A percentile compares a stretch with the other conserved stretches of the same genome.
phyloP scores from a whole-genome alignment of 805 yeast genomes.

The Wickerhamomyces silvicola region DNA sequence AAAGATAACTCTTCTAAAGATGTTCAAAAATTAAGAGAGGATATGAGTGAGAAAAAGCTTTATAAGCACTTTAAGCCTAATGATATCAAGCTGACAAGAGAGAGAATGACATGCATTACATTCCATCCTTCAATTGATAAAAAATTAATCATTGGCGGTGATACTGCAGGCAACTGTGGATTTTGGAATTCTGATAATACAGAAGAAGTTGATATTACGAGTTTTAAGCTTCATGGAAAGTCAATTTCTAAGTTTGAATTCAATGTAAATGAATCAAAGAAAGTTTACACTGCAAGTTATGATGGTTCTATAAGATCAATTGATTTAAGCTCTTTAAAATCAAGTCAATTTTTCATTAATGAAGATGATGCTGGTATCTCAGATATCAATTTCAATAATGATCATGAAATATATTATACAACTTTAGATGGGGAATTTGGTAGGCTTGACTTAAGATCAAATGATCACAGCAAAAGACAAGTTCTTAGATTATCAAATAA shows the following conservation, averaged over 20 bases:
- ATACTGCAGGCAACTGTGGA: constrained; percentile 80
- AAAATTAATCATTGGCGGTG: constrained; percentile 76
- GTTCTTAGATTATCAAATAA: constrained; percentile 65
- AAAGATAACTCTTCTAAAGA: constrained; percentile 31
- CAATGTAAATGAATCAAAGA: constrained; percentile 41
- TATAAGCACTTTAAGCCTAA: constrained; percentile 58
- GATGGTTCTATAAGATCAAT: constrained; percentile 80
- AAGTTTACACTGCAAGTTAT: constrained; percentile 67
- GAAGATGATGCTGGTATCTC: constrained; percentile 62
- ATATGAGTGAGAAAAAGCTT: constrained; percentile 43
- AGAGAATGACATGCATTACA: constrained; percentile 64
- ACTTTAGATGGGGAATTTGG: constrained; percentile 80
- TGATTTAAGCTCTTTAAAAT: constrained; percentile 55
- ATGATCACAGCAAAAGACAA: constrained; percentile 27
- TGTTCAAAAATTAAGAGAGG: constrained; percentile 43
- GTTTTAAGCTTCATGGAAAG: constrained; percentile 70
- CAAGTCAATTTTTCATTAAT: constrained; percentile 56
- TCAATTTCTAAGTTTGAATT: constrained; percentile 60
- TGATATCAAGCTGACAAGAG: constrained; percentile 59
- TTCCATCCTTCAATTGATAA: constrained; percentile 70
- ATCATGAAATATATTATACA: constrained; percentile 59
- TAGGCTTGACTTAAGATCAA: constrained; percentile 58
- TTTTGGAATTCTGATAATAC: constrained; percentile 66
- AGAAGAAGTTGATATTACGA: constrained; percentile 46
- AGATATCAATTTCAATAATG: constrained; percentile 57